These are phyloP conservation scores for Apiotrichum akiyoshidainum DNA, from an alignment of 1,284 basidiomycete genomes.

Conservation along the genomic window DNA sequence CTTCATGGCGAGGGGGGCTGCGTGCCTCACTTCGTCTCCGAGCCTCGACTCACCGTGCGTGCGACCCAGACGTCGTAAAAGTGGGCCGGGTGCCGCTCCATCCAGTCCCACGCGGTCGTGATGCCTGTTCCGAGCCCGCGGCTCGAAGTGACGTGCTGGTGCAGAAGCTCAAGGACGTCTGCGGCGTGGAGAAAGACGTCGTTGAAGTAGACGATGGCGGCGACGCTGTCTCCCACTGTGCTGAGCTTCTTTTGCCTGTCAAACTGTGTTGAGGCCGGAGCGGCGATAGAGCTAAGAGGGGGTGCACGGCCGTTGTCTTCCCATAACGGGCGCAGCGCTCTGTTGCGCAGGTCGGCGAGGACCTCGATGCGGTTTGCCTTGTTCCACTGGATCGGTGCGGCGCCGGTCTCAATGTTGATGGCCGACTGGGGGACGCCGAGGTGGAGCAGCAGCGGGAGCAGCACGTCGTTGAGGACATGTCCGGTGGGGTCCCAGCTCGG, in stretches of 20 bases:
- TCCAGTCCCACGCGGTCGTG: constrained; percentile 50
- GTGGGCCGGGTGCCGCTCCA: constrained; percentile 42
- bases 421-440: constrained; percentile 36
- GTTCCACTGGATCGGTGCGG: constrained; percentile 40
- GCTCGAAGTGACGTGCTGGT: constrained; percentile 39
- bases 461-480: constrained; percentile 33
- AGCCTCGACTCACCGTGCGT: constrained; percentile 35
- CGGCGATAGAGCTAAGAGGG: neutral
- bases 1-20: too few relatives aligned
- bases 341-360: constrained; percentile 46
- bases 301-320: constrained; percentile 16
- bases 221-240: constrained; percentile 22
- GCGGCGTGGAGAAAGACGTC: constrained; percentile 48
- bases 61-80: constrained; percentile 52
- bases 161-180: constrained; percentile 46
- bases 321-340: constrained; percentile 47
- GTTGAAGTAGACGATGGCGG: constrained; percentile 49
- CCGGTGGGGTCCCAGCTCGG: constrained; percentile 47
- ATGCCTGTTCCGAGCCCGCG: constrained; percentile 31
- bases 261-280: too few relatives aligned
- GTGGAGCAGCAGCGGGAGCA: constrained; percentile 34
- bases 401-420: constrained; percentile 35
- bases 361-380: constrained; percentile 46
- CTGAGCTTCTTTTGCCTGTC: neutral
- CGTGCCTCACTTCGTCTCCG: too few relatives aligned